A percentile compares a stretch with the other conserved stretches of the same genome.
Evolutionary conservation across 208 protist genomes (phyloP).

Genomic region (Plasmodiophora brassicae): DNA sequence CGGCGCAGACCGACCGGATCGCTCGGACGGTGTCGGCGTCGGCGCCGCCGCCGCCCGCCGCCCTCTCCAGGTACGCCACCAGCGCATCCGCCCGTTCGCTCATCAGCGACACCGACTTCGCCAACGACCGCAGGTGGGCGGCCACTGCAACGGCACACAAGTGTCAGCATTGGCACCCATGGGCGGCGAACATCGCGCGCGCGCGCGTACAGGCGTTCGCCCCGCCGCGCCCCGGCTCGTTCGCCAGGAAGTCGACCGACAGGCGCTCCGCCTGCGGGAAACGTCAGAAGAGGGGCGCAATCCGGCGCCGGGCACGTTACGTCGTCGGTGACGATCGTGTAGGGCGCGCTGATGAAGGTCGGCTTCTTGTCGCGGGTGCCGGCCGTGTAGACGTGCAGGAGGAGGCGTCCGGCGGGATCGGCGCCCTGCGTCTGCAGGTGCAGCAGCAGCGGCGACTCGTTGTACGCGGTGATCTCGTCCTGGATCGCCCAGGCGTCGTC

Average conservation of each 20-base stretch:
- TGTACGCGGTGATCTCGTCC: neutral
- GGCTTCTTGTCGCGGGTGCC: neutral
- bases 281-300: neutral
- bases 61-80: neutral
- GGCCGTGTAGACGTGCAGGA: neutral
- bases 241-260: neutral
- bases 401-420: neutral
- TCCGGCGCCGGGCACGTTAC: neutral
- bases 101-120: neutral
- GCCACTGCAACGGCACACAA: too few species aligned
- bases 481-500: neutral
- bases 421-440: neutral
- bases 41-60: neutral
- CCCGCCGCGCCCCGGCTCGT: neutral
- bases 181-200: neutral
- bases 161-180: neutral
- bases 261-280: neutral
- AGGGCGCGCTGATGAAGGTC: neutral
- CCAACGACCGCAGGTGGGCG: neutral
- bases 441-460: conserved; percentile 2
- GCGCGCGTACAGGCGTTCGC: neutral
- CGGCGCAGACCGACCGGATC: neutral
- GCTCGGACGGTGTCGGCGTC: neutral
- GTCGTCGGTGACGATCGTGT: neutral
- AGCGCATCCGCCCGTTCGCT: neutral